These are phyloP conservation scores for Phytophthora litchii DNA, from an alignment of 352 stramenopile genomes.

Conservation along the genomic window DNA sequence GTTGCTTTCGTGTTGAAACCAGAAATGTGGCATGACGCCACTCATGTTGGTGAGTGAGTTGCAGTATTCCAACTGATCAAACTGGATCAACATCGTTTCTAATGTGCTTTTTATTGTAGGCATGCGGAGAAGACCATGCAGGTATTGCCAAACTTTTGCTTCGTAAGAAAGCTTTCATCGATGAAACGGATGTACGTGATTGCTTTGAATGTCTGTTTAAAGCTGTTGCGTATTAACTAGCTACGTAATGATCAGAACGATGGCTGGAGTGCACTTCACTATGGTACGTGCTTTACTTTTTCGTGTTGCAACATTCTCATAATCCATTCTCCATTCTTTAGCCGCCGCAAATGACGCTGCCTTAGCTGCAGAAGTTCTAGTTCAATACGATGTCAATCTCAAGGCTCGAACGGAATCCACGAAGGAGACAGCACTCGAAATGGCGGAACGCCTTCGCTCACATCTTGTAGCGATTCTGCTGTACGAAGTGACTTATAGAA, in stretches of 20 bases:
- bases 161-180: conserved; percentile 75
- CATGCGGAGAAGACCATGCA: conserved; percentile 75
- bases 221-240: conserved; percentile 13
- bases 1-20: conserved; percentile 1
- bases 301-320: background rate
- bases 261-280: conserved; percentile 79
- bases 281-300: conserved; percentile 48
- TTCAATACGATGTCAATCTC: conserved; percentile 65
- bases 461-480: conserved; percentile 78
- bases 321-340: conserved; percentile 27
- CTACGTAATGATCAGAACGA: conserved; percentile 52
- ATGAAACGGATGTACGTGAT: conserved; percentile 77
- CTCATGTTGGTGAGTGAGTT: conserved; percentile 65
- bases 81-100: background rate
- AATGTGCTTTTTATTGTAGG: conserved; percentile 31
- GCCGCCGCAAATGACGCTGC: conserved; percentile 70
- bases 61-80: background rate
- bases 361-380: conserved; percentile 68
- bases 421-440: conserved; percentile 79
- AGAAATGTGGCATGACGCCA: conserved; percentile 81
- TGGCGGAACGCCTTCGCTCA: conserved; percentile 75
- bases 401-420: conserved; percentile 67
- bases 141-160: conserved; percentile 62
- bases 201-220: conserved; percentile 2
- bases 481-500: conserved; percentile 74